Conservation (phyloP, 2,329 filamentous ascomycete genomes). For the Fusarium haematococcum region DNA sequence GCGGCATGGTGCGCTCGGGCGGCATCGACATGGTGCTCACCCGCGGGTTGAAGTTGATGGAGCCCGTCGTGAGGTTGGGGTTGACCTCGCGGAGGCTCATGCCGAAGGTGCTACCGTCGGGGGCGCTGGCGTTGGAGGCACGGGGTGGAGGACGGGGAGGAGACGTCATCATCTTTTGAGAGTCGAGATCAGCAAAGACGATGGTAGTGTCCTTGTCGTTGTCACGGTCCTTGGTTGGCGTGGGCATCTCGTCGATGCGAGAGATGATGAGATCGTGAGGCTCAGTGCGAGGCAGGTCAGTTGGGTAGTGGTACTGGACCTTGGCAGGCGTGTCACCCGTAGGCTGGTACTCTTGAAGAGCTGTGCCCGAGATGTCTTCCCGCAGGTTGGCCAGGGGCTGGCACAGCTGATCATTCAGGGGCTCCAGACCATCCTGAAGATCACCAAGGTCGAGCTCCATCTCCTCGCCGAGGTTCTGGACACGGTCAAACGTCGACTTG, state of each 20-base stretch:
- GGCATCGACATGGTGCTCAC: conserved; percentile 56
- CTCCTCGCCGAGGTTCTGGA: conserved; percentile 76
- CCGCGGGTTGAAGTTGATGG: conserved; percentile 56
- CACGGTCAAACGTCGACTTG: conserved; percentile 73
- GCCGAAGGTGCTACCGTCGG: conserved; percentile 48
- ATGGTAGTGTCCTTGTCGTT: conserved; percentile 52
- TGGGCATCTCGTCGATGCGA: conserved; percentile 50
- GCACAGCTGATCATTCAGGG: conserved; percentile 70
- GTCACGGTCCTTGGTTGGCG: conserved; percentile 39
- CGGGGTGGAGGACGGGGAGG: conserved; percentile 49
- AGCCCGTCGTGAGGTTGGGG: conserved; percentile 57
- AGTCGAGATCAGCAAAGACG: conserved; percentile 56
- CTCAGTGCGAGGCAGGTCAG: conserved; percentile 79
- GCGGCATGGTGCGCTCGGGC: conserved; percentile 58
- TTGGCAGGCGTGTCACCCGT: conserved; percentile 91
- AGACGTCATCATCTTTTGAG: conserved; percentile 43
- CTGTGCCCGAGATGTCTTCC: conserved; percentile 71
- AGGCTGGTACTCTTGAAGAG: conserved; percentile 82
- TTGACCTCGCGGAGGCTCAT: conserved; percentile 68
- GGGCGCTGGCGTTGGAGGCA: conserved; percentile 40
- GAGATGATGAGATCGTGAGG: conserved; percentile 59
- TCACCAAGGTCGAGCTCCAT: conserved; percentile 70
- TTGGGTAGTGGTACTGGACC: conserved; percentile 83
- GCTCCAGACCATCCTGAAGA: conserved; percentile 70
- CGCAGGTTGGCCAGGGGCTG: conserved; percentile 79